Conservation (phyloP, 768 basidiomycete genomes). For the Leccinum sublutescens region DNA sequence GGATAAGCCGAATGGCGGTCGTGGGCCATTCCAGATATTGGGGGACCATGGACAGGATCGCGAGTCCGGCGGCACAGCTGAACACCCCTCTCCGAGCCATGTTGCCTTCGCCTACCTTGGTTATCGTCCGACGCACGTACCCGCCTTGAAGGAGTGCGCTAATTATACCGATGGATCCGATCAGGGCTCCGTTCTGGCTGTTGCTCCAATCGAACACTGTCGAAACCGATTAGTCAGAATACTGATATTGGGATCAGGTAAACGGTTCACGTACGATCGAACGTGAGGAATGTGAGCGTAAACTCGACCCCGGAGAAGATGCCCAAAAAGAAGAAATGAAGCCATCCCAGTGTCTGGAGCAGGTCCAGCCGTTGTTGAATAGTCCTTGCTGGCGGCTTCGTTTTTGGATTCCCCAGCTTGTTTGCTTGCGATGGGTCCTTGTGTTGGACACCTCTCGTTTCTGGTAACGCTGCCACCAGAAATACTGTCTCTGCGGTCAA, state of each 20-base stretch:
- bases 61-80: slow-evolving; percentile 69
- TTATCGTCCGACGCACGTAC: slow-evolving; percentile 81
- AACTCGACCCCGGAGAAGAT: slow-evolving; percentile 96
- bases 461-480: slow-evolving; percentile 73
- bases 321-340: slow-evolving; percentile 85
- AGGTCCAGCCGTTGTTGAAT: slow-evolving; percentile 51
- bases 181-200: slow-evolving; percentile 81
- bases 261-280: slow-evolving; percentile 60
- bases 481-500: slow-evolving; percentile 79
- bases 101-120: slow-evolving; percentile 71
- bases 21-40: slow-evolving; percentile 41
- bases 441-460: slow-evolving; percentile 63
- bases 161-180: slow-evolving; percentile 85
- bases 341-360: slow-evolving; percentile 57
- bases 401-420: slow-evolving; percentile 13
- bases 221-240: background rate
- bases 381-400: slow-evolving; percentile 17
- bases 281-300: slow-evolving; percentile 93
- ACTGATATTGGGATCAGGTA: background rate
- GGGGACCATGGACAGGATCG: slow-evolving; percentile 72
- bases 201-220: slow-evolving; percentile 88
- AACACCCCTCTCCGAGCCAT: slow-evolving; percentile 83
- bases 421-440: slow-evolving; percentile 21
- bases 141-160: slow-evolving; percentile 91
- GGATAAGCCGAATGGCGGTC: slow-evolving; percentile 53